A percentile compares a stretch with the other conserved stretches of the same genome.
Conservation (phyloP, 75 land plant genomes). For the Selaginella tamariscina region DNA sequence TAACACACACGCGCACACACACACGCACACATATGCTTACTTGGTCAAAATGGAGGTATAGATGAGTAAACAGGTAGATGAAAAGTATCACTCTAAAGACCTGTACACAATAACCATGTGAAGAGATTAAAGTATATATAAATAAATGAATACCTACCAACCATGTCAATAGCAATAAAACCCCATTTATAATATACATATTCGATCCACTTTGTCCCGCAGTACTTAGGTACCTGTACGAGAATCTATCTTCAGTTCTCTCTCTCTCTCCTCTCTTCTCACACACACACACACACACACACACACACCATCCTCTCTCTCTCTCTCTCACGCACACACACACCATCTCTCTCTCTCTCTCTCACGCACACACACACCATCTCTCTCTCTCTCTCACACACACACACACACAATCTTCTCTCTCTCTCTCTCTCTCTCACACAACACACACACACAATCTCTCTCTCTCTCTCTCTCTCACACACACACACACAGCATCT, state of each 20-base stretch:
- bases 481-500: constrained; percentile 3
- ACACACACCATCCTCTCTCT: no score
- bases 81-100: constrained; percentile 52
- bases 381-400: no score
- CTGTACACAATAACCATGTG: constrained; percentile 28
- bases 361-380: no score
- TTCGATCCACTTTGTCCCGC: constrained; percentile 46
- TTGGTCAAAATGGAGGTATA: constrained; percentile 60
- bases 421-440: no score
- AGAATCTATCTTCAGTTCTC: no score
- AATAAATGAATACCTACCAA: constrained; percentile 33
- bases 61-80: constrained; percentile 41
- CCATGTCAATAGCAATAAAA: constrained; percentile 58
- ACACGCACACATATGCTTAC: constrained; percentile 20
- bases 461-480: background rate
- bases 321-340: no score
- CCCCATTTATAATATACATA: constrained; percentile 46
- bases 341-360: no score
- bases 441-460: no score
- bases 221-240: constrained; percentile 54
- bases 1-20: no score
- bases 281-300: no score
- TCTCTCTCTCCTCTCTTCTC: no score
- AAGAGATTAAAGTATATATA: background rate
- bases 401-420: no score